Evolutionary conservation across 208 protist species (phyloP).

Genomic region (Leishmania aethiopica): DNA sequence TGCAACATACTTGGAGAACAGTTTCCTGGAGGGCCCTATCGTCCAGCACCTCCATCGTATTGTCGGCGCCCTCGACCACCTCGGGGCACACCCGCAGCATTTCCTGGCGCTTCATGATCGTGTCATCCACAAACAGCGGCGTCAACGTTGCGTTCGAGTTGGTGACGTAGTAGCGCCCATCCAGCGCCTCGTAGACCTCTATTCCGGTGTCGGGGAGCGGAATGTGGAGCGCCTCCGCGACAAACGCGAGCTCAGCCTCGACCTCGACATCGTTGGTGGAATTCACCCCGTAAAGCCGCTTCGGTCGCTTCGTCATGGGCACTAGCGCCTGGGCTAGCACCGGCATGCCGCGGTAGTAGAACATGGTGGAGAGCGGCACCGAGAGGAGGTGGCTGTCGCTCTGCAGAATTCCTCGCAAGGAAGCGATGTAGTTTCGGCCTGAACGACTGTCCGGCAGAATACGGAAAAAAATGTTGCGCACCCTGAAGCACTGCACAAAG

Average conservation of each 20-base stretch:
- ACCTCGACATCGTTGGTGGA: constrained; percentile 74
- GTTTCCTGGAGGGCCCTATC: constrained; percentile 38
- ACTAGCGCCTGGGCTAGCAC: constrained; percentile 87
- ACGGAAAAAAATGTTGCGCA: constrained; percentile 87
- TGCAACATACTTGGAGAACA: constrained; percentile 37
- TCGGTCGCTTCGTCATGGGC: constrained; percentile 64
- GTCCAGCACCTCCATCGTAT: constrained; percentile 61
- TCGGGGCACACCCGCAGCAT: constrained; percentile 58
- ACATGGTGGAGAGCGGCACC: constrained; percentile 82
- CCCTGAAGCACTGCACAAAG: constrained; percentile 85
- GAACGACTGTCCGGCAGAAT: constrained; percentile 86
- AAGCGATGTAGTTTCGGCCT: constrained; percentile 81
- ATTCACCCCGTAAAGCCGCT: constrained; percentile 63
- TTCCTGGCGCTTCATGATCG: constrained; percentile 85
- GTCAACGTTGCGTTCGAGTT: constrained; percentile 82
- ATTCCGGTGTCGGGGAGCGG: constrained; percentile 54
- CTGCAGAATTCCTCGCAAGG: constrained; percentile 77
- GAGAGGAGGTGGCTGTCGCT: constrained; percentile 69
- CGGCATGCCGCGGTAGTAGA: constrained; percentile 89
- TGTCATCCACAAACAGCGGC: constrained; percentile 67
- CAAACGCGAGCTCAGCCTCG: constrained; percentile 69
- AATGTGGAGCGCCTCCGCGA: constrained; percentile 81
- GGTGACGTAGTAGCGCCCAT: constrained; percentile 80
- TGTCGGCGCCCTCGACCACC: constrained; percentile 56
- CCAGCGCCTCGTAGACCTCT: constrained; percentile 81